Evolutionary conservation across 805 yeast genomes (phyloP).

Genomic region (Saturnispora dispora): DNA sequence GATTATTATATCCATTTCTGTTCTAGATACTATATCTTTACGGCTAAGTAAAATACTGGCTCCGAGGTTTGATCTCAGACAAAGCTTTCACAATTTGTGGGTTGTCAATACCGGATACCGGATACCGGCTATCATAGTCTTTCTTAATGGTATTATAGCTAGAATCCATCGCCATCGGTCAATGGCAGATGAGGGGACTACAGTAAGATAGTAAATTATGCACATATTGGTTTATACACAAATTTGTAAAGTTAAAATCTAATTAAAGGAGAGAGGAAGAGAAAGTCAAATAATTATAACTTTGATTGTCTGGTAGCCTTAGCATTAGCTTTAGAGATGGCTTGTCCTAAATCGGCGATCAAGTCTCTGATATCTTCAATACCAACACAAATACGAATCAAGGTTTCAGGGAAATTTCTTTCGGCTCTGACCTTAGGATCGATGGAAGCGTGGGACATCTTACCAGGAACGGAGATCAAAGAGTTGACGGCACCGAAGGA

Average conservation of each 20-base stretch:
- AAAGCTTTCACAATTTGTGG: too few relatives aligned
- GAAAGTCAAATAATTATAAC: constrained; percentile 3
- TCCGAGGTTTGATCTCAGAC: too few relatives aligned
- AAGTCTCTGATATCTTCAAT: constrained; percentile 78
- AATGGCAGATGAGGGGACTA: not conserved
- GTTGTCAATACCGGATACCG: too few relatives aligned
- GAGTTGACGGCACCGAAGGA: constrained; percentile 94
- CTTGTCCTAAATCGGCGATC: constrained; percentile 67
- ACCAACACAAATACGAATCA: constrained; percentile 84
- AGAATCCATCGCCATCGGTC: too few relatives aligned
- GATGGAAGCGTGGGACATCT: constrained; percentile 96
- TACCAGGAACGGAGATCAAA: constrained; percentile 86
- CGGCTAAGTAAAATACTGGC: too few relatives aligned
- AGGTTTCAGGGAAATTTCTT: constrained; percentile 87
- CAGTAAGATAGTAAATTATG: not conserved
- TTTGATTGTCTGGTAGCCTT: constrained; percentile 7
- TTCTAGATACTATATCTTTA: too few relatives aligned
- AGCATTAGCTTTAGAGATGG: constrained; percentile 57
- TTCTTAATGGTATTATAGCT: too few relatives aligned
- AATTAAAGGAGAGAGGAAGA: not conserved
- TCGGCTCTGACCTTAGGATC: constrained; percentile 80
- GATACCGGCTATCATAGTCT: too few relatives aligned
- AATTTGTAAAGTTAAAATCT: not conserved
- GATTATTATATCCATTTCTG: too few relatives aligned
- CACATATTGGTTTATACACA: not conserved